Conservation (phyloP, 2,329 filamentous ascomycete species). For the Diaporthe helianthi region DNA sequence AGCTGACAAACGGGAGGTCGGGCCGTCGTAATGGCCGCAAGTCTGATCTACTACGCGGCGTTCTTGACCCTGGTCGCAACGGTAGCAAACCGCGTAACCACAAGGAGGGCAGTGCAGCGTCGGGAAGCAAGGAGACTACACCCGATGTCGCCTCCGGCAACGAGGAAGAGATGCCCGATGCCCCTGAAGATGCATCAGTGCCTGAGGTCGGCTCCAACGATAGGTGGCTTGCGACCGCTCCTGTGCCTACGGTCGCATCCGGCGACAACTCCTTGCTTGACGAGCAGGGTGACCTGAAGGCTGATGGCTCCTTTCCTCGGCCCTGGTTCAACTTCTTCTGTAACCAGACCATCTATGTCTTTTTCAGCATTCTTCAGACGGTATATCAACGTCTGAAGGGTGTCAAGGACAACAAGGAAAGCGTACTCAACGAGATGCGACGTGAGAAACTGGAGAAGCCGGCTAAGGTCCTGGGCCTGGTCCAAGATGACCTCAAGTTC, state of each 20-base stretch:
- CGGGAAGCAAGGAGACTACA: slow-evolving; percentile 86
- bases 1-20: slow-evolving; percentile 71
- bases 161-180: slow-evolving; percentile 77
- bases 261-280: slow-evolving; percentile 63
- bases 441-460: slow-evolving; percentile 79
- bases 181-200: slow-evolving; percentile 61
- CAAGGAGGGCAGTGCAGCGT: slow-evolving; percentile 80
- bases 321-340: slow-evolving; percentile 88
- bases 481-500: slow-evolving; percentile 80
- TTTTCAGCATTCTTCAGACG: slow-evolving; percentile 92
- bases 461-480: slow-evolving; percentile 81
- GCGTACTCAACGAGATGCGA: slow-evolving; percentile 75
- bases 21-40: slow-evolving; percentile 75
- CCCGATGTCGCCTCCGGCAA: slow-evolving; percentile 80
- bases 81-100: slow-evolving; percentile 73
- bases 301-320: slow-evolving; percentile 81
- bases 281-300: slow-evolving; percentile 70
- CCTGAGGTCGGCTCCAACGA: slow-evolving; percentile 68
- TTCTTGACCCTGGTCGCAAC: slow-evolving; percentile 79
- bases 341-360: slow-evolving; percentile 91
- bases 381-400: slow-evolving; percentile 84
- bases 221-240: slow-evolving; percentile 69
- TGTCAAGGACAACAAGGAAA: slow-evolving; percentile 79
- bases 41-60: slow-evolving; percentile 81
- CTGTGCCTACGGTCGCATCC: slow-evolving; percentile 60